Evolutionary conservation across 352 stramenopile species (phyloP).

Genomic region (Globisporangium cystogenes): DNA sequence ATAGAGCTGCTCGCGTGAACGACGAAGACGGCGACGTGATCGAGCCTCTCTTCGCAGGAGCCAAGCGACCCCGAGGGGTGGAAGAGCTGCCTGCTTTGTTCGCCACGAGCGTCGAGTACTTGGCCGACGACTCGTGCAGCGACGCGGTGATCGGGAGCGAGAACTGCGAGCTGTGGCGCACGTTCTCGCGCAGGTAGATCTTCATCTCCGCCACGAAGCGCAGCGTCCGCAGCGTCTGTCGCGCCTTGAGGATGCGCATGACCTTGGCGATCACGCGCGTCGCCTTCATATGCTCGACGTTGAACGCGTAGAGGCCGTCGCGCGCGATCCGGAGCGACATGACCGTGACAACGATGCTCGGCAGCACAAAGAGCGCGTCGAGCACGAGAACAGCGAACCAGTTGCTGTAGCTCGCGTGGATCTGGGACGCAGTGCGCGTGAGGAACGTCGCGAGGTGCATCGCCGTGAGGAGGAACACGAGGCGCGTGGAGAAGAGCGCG

Average conservation of each 20-base stretch:
- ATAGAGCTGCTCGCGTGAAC: constrained; percentile 4
- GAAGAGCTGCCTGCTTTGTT: constrained; percentile 8
- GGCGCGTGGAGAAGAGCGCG: constrained; percentile 55
- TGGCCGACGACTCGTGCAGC: constrained; percentile 25
- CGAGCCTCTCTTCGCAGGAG: constrained; percentile 6
- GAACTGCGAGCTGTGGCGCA: constrained; percentile 17
- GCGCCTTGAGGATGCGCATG: constrained; percentile 52
- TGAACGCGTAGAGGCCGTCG: constrained; percentile 66
- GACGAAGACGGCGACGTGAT: constrained; percentile 1
- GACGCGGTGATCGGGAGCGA: constrained; percentile 29
- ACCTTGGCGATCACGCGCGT: constrained; percentile 61
- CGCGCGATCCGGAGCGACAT: constrained; percentile 63
- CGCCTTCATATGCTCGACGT: constrained; percentile 71
- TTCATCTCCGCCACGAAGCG: constrained; percentile 79
- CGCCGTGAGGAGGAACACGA: constrained; percentile 70
- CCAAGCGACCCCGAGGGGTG: constrained; percentile 6
- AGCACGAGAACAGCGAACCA: constrained; percentile 22
- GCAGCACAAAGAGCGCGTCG: constrained; percentile 38
- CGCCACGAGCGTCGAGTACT: constrained; percentile 20
- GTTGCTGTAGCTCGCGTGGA: constrained; percentile 17
- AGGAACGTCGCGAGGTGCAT: constrained; percentile 64
- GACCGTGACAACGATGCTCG: constrained; percentile 49
- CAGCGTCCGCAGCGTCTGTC: constrained; percentile 65
- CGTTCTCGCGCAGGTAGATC: constrained; percentile 59
- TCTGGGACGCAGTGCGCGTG: constrained; percentile 37